Base-by-base conservation (phyloP, 345 rosid species). In the Litchi chinensis region DNA sequence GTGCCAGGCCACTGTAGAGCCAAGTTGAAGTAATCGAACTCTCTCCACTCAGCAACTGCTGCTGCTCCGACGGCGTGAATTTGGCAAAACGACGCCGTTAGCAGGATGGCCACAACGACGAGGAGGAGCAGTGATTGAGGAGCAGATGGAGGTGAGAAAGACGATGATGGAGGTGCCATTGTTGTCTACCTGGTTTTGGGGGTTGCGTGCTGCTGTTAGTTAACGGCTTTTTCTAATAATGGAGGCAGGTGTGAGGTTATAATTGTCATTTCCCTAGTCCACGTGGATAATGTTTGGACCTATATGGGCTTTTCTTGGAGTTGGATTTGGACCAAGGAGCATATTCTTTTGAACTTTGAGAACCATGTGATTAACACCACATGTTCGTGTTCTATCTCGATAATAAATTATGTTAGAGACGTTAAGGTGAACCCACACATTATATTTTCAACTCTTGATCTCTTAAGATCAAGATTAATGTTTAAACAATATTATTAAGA, bases 1-100 rank as follows among this genome's bases (percentile, higher is more conserved):
- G 98, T 92, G 83, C 91, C 97, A 4, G 98, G 97, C 98, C 98
- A 95, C 68, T 90, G 95, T 18, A 95, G 82, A 70, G 95, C 69
- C 77, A 95, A 87, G 70, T 84, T 90, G 85, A 93, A 95, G 88
- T 95, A 95, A 84, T 95, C 98, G 77, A 95, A 95, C 88, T 95
- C 98, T 28, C 98, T 90, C 90, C 78, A 92, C 1, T 70, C 40
- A 1, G 71, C 39, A 37, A 63, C 82, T 76, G 71, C 77, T 28
- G 57, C 64, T 68, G 8, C 66, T 39, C 56, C 40, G 60, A 37
- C 43, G 0, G 73, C 86, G 1, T 48, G 26, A 1, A 63, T 80
- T 13, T 70, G 68, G 28, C 74, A 68, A 1, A 77, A 68, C 73
- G 67, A 8, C 32, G 28, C 44, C 71, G 77, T 50, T 0, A 50